A percentile compares a stretch with the other conserved stretches of the same genome.
These are phyloP conservation scores for Brettanomyces custersianus DNA, from an alignment of 805 yeast genomes.

Conservation along the genomic window DNA sequence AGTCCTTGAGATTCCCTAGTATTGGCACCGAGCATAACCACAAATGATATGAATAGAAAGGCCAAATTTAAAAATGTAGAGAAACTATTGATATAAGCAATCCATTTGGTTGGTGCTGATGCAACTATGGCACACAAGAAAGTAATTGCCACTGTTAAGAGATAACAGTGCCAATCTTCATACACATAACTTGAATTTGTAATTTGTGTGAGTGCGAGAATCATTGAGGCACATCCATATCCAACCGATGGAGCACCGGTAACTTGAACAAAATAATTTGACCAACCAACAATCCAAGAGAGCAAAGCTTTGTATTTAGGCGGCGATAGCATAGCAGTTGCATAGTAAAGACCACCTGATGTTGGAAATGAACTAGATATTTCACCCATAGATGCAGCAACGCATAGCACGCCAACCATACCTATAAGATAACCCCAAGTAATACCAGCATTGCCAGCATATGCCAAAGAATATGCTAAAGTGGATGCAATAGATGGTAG, in stretches of 20 bases:
- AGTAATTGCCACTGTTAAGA: conserved; percentile 41
- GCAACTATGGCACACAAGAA: conserved; percentile 37
- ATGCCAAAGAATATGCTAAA: conserved; percentile 48
- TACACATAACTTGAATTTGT: conserved; percentile 32
- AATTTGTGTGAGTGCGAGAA: conserved; percentile 39
- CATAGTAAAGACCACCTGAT: conserved; percentile 59
- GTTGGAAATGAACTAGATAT: conserved; percentile 57
- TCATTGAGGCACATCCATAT: conserved; percentile 48
- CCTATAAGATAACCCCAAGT: conserved; percentile 56
- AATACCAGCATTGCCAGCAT: conserved; percentile 52
- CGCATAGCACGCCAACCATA: conserved; percentile 43
- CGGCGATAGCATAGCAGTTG: conserved; percentile 54
- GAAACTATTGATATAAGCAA: conserved; percentile 41
- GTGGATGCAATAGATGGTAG: conserved; percentile 60
- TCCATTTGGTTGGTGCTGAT: conserved; percentile 43
- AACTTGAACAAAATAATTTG: conserved; percentile 55
- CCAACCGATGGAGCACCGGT: conserved; percentile 55
- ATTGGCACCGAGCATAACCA: conserved; percentile 44
- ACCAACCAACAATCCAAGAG: conserved; percentile 56
- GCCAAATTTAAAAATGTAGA: conserved; percentile 41
- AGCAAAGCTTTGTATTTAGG: conserved; percentile 40
- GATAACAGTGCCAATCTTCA: conserved; percentile 39
- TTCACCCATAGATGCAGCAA: conserved; percentile 55
- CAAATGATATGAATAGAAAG: conserved; percentile 41
- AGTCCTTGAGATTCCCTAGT: conserved; percentile 27